Base-by-base conservation (phyloP, 345 rosid species). In the Gossypium arboreum region DNA sequence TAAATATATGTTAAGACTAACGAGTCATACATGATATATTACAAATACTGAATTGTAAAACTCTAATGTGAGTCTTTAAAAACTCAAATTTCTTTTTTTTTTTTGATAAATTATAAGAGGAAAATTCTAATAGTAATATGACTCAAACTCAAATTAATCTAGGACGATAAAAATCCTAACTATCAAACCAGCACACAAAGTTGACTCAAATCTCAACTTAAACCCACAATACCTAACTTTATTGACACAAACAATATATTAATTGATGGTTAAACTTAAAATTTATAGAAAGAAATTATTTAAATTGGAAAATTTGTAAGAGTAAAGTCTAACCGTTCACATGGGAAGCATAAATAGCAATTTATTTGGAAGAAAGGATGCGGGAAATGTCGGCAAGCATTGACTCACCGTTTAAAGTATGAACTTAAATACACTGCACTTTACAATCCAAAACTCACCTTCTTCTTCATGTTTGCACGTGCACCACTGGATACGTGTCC, bases 351-450 rank as follows among this genome's bases (percentile, higher is more conserved):
- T 4, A 43, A 20, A 39, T 2, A 27, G 68, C 57, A 73, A 47
- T 27, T 73, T 57, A 55, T 60, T 16, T 3, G 22, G 56, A 73
- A 57, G 56, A 45, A 73, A 71, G 20, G 39, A 47, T 16, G 76
- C 47, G 7, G 22, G 76, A 73, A 44, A 73, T 73, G 76, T 73
- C 68, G 76, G 76, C 67, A 73, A 7, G 24, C 59, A 18, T 55
- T 9, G 10, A 55, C 59, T 18, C 43, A 24, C n/a, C 7, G 16
- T 10, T 13, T 69, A 2, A 6, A 27, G 9, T 27, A 70, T 27
- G 48, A 70, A 27, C 73, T 54, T 10, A 43, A 51, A 65, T 65
- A 20, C 70, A 65, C 13, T 64, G 15, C 0, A 39, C 50, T 11
- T 48, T 12, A 12, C 52, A 48, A 48, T 10, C 1, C 13, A 48